These are phyloP conservation scores for Ophiostoma perfectum DNA, from an alignment of 2,329 filamentous ascomycete species.

Conservation along the genomic window DNA sequence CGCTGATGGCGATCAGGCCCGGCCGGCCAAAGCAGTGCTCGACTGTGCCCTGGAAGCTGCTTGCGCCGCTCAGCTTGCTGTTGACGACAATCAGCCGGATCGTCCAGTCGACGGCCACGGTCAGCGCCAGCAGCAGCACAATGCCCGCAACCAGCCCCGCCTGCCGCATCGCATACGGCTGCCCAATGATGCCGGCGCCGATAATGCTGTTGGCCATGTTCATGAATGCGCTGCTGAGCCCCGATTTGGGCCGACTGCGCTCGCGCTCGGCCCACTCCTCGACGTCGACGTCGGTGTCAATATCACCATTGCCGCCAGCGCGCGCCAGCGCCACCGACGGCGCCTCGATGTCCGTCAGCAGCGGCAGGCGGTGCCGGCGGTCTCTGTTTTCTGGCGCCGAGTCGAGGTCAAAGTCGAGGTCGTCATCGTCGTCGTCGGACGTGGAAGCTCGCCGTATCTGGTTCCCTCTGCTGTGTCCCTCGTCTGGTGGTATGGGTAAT, in stretches of 20 bases:
- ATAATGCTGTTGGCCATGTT: slow-evolving; percentile 99
- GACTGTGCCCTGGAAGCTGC: slow-evolving; percentile 93
- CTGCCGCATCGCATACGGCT: slow-evolving; percentile 93
- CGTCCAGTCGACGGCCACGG: slow-evolving; percentile 90
- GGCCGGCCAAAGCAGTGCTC: slow-evolving; percentile 88
- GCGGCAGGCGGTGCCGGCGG: slow-evolving; percentile 57
- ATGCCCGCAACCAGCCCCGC: slow-evolving; percentile 80
- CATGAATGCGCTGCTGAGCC: slow-evolving; percentile 87
- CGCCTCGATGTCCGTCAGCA: slow-evolving; percentile 77
- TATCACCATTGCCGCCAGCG: slow-evolving; percentile 15
- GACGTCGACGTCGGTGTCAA: slow-evolving; percentile 34
- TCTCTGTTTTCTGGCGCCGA: slow-evolving; percentile 34
- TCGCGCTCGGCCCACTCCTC: slow-evolving; percentile 49
- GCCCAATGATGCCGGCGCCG: slow-evolving; percentile 67
- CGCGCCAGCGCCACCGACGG: slow-evolving; percentile 68
- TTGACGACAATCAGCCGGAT: slow-evolving; percentile 96
- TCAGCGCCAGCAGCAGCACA: slow-evolving; percentile 70
- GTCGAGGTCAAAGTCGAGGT: slow-evolving; percentile 32
- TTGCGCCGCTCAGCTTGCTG: slow-evolving; percentile 88
- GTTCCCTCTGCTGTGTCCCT: not conserved
- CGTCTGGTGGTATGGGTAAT: not conserved
- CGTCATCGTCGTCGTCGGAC: slow-evolving; percentile 27
- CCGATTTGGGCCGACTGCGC: slow-evolving; percentile 69
- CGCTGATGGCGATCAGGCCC: slow-evolving; percentile 77
- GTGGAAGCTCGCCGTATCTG: slow-evolving; percentile 10